phyloP scores from a whole-genome alignment of 306 rosid species.

The Castanopsis chinensis region DNA sequence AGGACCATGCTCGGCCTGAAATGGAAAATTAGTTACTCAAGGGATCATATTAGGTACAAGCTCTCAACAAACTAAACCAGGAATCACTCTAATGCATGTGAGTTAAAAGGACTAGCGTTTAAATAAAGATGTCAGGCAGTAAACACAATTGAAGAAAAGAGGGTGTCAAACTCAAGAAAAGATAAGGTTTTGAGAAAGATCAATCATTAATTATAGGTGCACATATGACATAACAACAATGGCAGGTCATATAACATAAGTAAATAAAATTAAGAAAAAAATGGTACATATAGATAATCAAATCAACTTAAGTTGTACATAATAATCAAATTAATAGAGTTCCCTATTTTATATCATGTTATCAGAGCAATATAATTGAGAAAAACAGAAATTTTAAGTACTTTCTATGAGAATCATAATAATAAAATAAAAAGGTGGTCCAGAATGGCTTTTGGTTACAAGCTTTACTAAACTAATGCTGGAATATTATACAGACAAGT shows the following conservation, averaged over 20 bases:
- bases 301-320: background rate
- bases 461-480: too few species aligned
- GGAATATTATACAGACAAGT: too few species aligned
- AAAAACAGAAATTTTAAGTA: background rate
- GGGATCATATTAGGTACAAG: constrained; percentile 18
- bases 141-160: background rate
- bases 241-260: background rate
- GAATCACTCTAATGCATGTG: background rate
- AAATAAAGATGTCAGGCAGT: background rate
- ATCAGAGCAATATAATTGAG: too few species aligned
- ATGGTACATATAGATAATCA: background rate
- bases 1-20: constrained; percentile 99
- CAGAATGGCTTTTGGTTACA: background rate
- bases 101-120: background rate
- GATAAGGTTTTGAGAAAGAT: background rate
- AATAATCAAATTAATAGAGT: background rate
- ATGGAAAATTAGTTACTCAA: constrained; percentile 22
- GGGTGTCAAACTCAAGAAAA: background rate
- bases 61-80: background rate
- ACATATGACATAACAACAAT: background rate
- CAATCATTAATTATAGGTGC: background rate
- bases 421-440: background rate
- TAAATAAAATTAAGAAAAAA: background rate
- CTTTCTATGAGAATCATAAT: background rate
- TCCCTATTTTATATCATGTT: too few species aligned